Evolutionary conservation across 768 basidiomycete species (phyloP).

Genomic region (Dentipellis sp.): DNA sequence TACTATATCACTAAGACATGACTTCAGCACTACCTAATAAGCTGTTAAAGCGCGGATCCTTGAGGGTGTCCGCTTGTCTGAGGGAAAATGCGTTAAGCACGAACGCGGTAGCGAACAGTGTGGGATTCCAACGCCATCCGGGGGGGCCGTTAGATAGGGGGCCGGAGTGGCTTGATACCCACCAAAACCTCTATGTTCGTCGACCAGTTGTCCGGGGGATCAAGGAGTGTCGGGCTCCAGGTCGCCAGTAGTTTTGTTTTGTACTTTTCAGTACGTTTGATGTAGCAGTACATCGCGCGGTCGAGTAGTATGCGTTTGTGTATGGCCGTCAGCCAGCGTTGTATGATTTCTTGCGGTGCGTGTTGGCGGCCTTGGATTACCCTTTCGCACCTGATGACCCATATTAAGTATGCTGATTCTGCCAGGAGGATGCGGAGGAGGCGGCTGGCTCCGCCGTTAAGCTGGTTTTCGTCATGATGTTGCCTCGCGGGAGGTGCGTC

Average conservation of each 20-base stretch:
- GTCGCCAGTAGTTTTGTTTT: neutral
- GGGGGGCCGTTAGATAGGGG: neutral
- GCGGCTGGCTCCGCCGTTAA: neutral
- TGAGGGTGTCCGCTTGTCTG: too few species aligned
- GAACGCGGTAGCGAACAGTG: neutral
- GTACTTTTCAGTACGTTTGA: neutral
- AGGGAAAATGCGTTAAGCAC: constrained; percentile 4
- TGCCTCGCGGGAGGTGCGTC: too few species aligned
- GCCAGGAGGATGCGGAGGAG: constrained; percentile 7
- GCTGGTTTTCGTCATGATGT: neutral
- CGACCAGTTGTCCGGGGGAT: neutral
- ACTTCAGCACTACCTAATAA: too few species aligned
- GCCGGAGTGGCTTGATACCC: neutral
- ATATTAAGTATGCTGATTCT: constrained; percentile 4
- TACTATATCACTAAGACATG: too few species aligned
- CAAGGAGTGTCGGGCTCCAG: too few species aligned
- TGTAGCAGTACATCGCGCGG: neutral
- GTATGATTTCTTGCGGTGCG: neutral
- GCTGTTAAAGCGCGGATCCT: too few species aligned
- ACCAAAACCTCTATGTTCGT: neutral
- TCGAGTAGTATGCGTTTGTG: neutral
- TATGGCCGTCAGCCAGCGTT: neutral
- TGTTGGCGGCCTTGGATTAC: neutral
- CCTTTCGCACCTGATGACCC: constrained; percentile 10
- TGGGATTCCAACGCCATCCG: neutral